Evolutionary conservation across 2,329 filamentous ascomycete genomes (phyloP), one percentile per base, ranked within the genome.

Genomic region (Hypoxylon sp.): DNA sequence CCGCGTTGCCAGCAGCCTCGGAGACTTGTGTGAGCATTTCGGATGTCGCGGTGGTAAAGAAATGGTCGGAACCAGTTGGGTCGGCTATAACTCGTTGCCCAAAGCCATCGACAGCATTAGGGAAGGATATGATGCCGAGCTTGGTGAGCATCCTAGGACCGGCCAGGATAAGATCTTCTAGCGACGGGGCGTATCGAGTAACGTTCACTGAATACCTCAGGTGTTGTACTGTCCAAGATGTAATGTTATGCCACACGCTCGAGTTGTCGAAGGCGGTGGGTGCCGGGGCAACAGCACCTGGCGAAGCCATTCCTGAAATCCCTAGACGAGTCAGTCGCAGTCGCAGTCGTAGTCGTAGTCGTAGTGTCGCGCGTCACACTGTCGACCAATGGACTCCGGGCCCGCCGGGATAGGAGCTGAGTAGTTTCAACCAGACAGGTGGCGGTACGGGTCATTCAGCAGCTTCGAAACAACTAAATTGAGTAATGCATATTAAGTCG

Each of bases 81-180:
- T 76, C 74, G 56, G 74, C 73, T 50, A 75, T 71, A 10, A 74
- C 71, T 70, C 83, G 85, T 70, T 87, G 85, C 58, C 85, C 86
- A 64, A 85, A 82, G 70, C 83, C 81, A 71, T 90, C 87, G 53
- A 89, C 78, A 56, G 84, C 81, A 69, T 91, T 88, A 11, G 85
- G 81, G 32, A 86, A 77, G 34, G 84, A 79, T 59, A 88, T 82
- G 69, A 90, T 85, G 52, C 89, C 72, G 34, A 74, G 72, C 53
- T 87, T 89, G 76, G 85, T 88, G 30, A 91, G 84, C 73, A 93
- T 87, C 61, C 91, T 84, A 51, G 91, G 91, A 3, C 91, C 85
- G 17, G 87, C 89, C 76, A 87, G 82, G 67, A 92, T 83, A 49
- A 94, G 79, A 71, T 92, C 89, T 74, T 87, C 87, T 17, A 91